These are phyloP conservation scores for Pseudonectria foliicola DNA, from an alignment of 2,329 filamentous ascomycete species.

Conservation along the genomic window DNA sequence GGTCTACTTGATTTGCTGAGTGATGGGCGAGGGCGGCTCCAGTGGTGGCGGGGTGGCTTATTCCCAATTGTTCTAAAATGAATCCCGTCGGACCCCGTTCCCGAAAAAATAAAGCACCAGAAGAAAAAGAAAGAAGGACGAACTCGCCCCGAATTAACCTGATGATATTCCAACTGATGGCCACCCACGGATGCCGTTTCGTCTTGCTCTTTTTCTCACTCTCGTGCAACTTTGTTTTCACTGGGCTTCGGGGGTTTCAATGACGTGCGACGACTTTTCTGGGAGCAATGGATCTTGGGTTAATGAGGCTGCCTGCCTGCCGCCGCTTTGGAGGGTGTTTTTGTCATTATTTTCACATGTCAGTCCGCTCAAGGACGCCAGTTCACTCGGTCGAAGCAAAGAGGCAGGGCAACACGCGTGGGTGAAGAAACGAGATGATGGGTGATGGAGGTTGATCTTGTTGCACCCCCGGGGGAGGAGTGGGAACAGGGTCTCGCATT, in stretches of 20 bases:
- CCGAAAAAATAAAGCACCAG: conserved; percentile 30
- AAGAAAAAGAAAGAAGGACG: conserved; percentile 13
- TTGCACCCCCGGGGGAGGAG: conserved; percentile 22
- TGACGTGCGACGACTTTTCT: no score
- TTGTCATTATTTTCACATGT: no score
- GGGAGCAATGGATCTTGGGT: no score
- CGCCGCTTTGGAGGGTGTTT: no score
- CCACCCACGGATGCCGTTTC: conserved; percentile 9
- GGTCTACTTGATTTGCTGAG: conserved; percentile 43
- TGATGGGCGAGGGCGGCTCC: conserved; percentile 37
- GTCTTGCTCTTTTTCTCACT: conserved; percentile 7
- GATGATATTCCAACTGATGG: conserved; percentile 10
- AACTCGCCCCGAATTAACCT: conserved; percentile 21
- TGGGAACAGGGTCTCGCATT: conserved; percentile 25
- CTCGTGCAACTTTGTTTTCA: background rate
- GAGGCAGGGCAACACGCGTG: conserved; percentile 7
- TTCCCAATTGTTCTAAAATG: conserved; percentile 29
- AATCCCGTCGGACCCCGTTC: conserved; percentile 25
- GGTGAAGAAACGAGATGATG: no score
- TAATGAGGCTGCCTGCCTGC: no score
- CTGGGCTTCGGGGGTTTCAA: no score
- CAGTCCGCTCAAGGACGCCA: conserved; percentile 19
- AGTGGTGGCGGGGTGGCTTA: conserved; percentile 25
- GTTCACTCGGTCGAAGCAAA: conserved; percentile 14
- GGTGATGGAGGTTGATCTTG: conserved; percentile 22